These are phyloP conservation scores for Aspergillus sp. DNA, from an alignment of 2,329 filamentous ascomycete species.

Conservation along the genomic window DNA sequence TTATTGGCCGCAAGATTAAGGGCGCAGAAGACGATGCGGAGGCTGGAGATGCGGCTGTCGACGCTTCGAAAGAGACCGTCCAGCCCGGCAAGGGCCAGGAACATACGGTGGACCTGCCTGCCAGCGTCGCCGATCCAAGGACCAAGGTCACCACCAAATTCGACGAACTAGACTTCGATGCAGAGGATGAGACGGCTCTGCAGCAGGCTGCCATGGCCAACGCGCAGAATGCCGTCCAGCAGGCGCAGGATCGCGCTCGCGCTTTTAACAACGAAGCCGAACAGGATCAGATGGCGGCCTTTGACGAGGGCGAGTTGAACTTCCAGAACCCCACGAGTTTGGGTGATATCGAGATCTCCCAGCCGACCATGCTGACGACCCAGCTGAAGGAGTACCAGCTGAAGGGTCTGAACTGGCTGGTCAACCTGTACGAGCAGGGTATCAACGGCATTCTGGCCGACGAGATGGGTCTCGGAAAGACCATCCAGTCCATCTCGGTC, in stretches of 20 bases:
- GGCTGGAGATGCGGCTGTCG: slow-evolving; percentile 70
- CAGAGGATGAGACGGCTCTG: slow-evolving; percentile 77
- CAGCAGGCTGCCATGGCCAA: slow-evolving; percentile 85
- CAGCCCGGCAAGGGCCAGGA: slow-evolving; percentile 25
- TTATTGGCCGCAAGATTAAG: slow-evolving; percentile 99
- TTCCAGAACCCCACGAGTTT: slow-evolving; percentile 97
- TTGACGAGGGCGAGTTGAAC: slow-evolving; percentile 96
- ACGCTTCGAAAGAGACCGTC: slow-evolving; percentile 42
- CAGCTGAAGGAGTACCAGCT: slow-evolving; percentile 98
- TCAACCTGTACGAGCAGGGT: slow-evolving; percentile 97
- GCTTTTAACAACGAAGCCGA: slow-evolving; percentile 62
- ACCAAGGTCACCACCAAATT: slow-evolving; percentile 87
- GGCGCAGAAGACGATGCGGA: slow-evolving; percentile 84
- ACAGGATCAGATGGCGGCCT: slow-evolving; percentile 57
- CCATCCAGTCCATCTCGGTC: slow-evolving; percentile 96
- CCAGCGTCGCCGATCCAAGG: slow-evolving; percentile 43
- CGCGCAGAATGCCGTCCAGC: slow-evolving; percentile 88
- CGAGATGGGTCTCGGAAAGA: slow-evolving; percentile 99
- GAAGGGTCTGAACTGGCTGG: slow-evolving; percentile 98
- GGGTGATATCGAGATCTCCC: slow-evolving; percentile 86
- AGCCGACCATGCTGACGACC: slow-evolving; percentile 86
- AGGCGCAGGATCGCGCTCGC: slow-evolving; percentile 85
- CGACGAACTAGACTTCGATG: slow-evolving; percentile 90
- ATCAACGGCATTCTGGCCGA: slow-evolving; percentile 99
- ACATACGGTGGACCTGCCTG: slow-evolving; percentile 42